Percentiles rank a stretch among this genome's conserved stretches.
These are phyloP conservation scores for Camellia sinensis DNA, from an alignment of 148 eudicot species.

Conservation along the genomic window DNA sequence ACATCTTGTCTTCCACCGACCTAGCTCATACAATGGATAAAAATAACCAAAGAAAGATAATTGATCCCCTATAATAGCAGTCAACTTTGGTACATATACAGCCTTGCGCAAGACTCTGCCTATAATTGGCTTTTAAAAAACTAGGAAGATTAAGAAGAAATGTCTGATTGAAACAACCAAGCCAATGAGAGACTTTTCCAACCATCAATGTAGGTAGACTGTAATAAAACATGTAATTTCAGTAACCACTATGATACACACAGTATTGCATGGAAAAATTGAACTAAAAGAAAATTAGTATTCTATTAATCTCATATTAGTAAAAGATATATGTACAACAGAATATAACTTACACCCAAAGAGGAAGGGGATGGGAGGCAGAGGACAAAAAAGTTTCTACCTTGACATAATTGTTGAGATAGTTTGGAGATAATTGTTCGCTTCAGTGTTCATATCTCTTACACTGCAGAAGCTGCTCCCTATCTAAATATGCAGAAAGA, in stretches of 20 bases:
- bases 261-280: background rate
- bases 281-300: background rate
- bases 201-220: background rate
- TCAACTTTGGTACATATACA: background rate
- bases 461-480: constrained; percentile 41
- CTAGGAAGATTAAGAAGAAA: background rate
- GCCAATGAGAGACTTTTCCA: background rate
- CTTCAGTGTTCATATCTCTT: constrained; percentile 37
- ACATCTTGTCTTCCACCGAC: background rate
- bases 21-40: background rate
- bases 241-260: background rate
- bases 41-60: background rate
- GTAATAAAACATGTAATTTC: background rate
- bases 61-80: background rate
- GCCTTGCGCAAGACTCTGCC: constrained; percentile 6
- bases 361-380: background rate
- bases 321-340: background rate
- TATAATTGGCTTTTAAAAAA: background rate
- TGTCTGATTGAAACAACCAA: constrained; percentile 4
- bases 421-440: constrained; percentile 33
- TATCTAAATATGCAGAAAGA: constrained; percentile 35
- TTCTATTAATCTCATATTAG: background rate
- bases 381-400: constrained; percentile 26
- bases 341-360: background rate
- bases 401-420: constrained; percentile 59